Evolutionary conservation across 2,329 filamentous ascomycete genomes (phyloP).

Genomic region (Setomelanomma holmii): DNA sequence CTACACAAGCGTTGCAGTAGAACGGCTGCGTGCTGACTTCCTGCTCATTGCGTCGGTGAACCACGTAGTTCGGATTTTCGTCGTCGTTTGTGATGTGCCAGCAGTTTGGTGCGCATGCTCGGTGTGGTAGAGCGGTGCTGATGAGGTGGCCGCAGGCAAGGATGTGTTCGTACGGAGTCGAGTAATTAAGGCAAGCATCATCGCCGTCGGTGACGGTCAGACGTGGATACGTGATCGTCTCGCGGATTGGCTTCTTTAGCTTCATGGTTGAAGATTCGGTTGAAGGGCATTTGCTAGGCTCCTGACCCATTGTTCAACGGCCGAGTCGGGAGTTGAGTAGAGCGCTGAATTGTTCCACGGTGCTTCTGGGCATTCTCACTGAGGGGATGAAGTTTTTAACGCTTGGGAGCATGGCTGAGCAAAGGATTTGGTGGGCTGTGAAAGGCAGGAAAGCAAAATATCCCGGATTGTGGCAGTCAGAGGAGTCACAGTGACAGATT

Average conservation of each 20-base stretch:
- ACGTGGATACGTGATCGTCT: slow-evolving; percentile 11
- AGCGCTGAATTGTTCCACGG: neutral
- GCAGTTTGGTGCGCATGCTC: slow-evolving; percentile 20
- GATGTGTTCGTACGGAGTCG: slow-evolving; percentile 12
- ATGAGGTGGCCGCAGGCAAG: slow-evolving; percentile 14
- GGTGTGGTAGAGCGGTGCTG: neutral
- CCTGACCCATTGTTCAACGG: too few species aligned
- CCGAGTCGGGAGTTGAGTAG: neutral
- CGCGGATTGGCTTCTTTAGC: slow-evolving; percentile 4
- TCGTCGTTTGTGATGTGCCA: slow-evolving; percentile 5
- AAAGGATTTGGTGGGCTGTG: too few species aligned
- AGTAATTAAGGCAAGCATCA: slow-evolving; percentile 6
- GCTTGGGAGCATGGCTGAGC: too few species aligned
- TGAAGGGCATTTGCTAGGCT: too few species aligned
- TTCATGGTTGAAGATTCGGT: too few species aligned
- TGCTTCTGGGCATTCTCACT: neutral
- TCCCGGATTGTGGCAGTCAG: too few species aligned
- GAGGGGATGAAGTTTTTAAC: too few species aligned
- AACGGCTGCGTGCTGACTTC: slow-evolving; percentile 1
- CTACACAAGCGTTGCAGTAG: slow-evolving; percentile 21
- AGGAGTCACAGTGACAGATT: too few species aligned
- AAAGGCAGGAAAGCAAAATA: too few species aligned
- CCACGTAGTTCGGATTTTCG: too few species aligned
- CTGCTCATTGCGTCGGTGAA: too few species aligned
- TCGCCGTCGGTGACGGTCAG: neutral